Conservation (phyloP, 2,329 filamentous ascomycete genomes). For the Colletotrichum spinosum region DNA sequence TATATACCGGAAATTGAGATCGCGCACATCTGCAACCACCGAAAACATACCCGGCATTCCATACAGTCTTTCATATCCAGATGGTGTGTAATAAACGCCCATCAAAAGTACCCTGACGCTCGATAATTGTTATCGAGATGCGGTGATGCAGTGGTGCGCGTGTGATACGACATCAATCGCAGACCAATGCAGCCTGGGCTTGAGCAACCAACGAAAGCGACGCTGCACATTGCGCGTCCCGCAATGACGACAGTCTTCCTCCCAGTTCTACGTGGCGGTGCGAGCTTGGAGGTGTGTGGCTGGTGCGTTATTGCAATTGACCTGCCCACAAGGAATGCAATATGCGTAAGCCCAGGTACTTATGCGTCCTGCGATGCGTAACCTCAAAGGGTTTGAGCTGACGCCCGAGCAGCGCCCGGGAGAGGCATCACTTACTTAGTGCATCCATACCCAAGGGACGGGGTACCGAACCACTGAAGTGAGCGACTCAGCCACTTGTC, state of each 20-base stretch:
- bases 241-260: slow-evolving; percentile 37
- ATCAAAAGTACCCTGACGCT: neutral
- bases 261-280: slow-evolving; percentile 35
- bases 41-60: neutral
- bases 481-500: slow-evolving; percentile 36
- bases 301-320: neutral
- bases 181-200: slow-evolving; percentile 11
- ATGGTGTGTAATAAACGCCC: neutral
- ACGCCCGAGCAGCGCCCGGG: slow-evolving; percentile 32
- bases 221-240: slow-evolving; percentile 27
- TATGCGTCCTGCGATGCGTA: no score
- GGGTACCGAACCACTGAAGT: slow-evolving; percentile 24
- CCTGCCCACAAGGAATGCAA: no score
- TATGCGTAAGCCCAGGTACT: no score
- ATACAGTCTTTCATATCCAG: neutral
- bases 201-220: slow-evolving; percentile 17
- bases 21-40: neutral
- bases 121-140: neutral
- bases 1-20: neutral
- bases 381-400: slow-evolving; percentile 16
- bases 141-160: neutral
- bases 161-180: neutral
- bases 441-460: no score
- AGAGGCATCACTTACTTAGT: slow-evolving; percentile 1
- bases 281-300: slow-evolving; percentile 21